Conservation (phyloP, 352 stramenopile genomes). For the Pythium diclinum region DNA sequence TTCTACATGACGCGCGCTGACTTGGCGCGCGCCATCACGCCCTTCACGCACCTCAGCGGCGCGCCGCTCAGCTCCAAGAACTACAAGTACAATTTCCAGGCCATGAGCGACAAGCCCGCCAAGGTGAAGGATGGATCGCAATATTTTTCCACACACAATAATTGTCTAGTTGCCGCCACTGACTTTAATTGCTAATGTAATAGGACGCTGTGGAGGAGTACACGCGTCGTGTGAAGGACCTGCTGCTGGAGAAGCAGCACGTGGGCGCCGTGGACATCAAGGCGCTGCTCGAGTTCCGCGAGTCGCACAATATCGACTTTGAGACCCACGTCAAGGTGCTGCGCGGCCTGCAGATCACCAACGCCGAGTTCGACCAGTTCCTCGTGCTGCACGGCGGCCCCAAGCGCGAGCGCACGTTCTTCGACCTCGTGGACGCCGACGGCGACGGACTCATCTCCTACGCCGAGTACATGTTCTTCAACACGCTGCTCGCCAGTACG, state of each 20-base stretch:
- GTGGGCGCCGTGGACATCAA: conserved; percentile 49
- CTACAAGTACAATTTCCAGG: conserved; percentile 77
- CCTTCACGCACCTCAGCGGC: conserved; percentile 76
- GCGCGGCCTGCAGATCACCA: conserved; percentile 71
- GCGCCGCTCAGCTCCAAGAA: conserved; percentile 77
- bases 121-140: conserved; percentile 24
- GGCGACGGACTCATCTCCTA: conserved; percentile 87
- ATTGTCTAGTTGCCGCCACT: background rate
- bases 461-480: conserved; percentile 89
- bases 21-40: conserved; percentile 77
- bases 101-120: conserved; percentile 39
- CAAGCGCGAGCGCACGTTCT: conserved; percentile 65
- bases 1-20: conserved; percentile 84
- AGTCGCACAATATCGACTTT: conserved; percentile 70
- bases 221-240: conserved; percentile 39
- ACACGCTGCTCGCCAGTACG: conserved; percentile 77
- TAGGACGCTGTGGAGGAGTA: conserved; percentile 54
- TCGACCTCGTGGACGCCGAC: conserved; percentile 82
- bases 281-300: conserved; percentile 49
- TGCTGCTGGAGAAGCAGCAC: conserved; percentile 53
- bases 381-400: conserved; percentile 66
- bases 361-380: conserved; percentile 81
- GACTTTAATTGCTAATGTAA: background rate
- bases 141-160: background rate
- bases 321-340: conserved; percentile 82